Evolutionary conservation across 768 basidiomycete genomes (phyloP).

Genomic region (Amanita molliuscula): DNA sequence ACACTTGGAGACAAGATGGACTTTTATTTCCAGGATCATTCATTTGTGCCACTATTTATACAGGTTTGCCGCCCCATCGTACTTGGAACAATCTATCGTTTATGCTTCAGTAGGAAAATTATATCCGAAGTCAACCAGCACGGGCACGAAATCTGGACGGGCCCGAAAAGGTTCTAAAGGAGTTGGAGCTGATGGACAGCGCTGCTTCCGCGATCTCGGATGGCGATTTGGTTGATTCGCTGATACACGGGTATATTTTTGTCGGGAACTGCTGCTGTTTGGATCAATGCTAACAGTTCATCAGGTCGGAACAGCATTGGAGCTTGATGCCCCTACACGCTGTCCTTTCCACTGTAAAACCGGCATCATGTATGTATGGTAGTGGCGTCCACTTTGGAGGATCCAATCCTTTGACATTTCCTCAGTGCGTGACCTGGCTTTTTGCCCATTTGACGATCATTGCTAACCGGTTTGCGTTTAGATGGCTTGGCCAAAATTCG

Average conservation of each 20-base stretch:
- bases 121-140: constrained; percentile 75
- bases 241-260: constrained; percentile 80
- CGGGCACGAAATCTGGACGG: constrained; percentile 47
- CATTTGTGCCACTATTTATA: constrained; percentile 90
- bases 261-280: background rate
- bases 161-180: constrained; percentile 56
- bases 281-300: background rate
- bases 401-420: constrained; percentile 64
- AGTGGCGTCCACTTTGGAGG: constrained; percentile 54
- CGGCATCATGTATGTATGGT: constrained; percentile 80
- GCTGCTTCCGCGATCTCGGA: constrained; percentile 93
- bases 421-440: constrained; percentile 49
- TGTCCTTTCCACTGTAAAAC: constrained; percentile 80
- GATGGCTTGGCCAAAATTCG: constrained; percentile 98
- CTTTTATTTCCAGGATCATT: constrained; percentile 92
- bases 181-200: constrained; percentile 71
- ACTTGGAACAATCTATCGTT: background rate
- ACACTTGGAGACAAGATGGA: constrained; percentile 90
- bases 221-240: constrained; percentile 83
- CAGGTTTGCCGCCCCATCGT: constrained; percentile 39
- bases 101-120: constrained; percentile 71
- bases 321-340: constrained; percentile 90
- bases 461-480: constrained; percentile 18
- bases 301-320: constrained; percentile 92
- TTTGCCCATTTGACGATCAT: constrained; percentile 1